phyloP scores from a whole-genome alignment of 306 rosid genomes.

The Vachellia collinsii region DNA sequence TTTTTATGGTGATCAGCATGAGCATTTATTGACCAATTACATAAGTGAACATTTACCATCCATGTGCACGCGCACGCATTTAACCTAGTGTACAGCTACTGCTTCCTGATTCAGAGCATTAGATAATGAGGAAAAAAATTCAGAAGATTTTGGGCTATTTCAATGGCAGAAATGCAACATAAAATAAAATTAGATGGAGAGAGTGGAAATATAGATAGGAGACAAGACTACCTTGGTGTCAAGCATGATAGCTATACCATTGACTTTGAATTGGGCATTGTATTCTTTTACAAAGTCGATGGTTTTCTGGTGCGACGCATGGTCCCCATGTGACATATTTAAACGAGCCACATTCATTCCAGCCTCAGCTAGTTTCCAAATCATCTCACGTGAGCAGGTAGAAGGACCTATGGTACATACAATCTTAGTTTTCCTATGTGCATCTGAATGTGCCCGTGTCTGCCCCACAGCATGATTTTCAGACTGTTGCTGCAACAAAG shows the following conservation, averaged over 20 bases:
- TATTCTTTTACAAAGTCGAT: constrained; percentile 78
- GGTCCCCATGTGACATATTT: constrained; percentile 97
- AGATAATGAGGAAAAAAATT: neutral
- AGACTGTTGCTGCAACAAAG: constrained; percentile 42
- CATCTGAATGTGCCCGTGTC: constrained; percentile 36
- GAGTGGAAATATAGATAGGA: neutral
- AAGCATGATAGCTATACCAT: constrained; percentile 87
- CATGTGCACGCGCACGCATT: neutral
- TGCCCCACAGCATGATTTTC: constrained; percentile 27
- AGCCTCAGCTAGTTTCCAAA: constrained; percentile 78
- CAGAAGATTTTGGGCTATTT: neutral
- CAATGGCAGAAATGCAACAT: neutral
- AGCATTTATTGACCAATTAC: neutral
- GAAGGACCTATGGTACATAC: constrained; percentile 95
- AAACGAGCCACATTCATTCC: constrained; percentile 96
- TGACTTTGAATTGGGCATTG: constrained; percentile 74
- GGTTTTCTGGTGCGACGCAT: constrained; percentile 82
- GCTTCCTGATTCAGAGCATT: neutral
- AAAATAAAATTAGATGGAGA: constrained; percentile 1
- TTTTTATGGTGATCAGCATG: too few relatives aligned
- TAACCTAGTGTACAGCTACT: constrained; percentile 2
- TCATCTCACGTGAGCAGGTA: constrained; percentile 86
- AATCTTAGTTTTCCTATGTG: constrained; percentile 74
- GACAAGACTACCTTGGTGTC: constrained; percentile 77
- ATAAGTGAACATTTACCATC: neutral